These are phyloP conservation scores for Saccharomycopsis hybrid DNA, from an alignment of 1,139 yeast genomes.

Conservation along the genomic window DNA sequence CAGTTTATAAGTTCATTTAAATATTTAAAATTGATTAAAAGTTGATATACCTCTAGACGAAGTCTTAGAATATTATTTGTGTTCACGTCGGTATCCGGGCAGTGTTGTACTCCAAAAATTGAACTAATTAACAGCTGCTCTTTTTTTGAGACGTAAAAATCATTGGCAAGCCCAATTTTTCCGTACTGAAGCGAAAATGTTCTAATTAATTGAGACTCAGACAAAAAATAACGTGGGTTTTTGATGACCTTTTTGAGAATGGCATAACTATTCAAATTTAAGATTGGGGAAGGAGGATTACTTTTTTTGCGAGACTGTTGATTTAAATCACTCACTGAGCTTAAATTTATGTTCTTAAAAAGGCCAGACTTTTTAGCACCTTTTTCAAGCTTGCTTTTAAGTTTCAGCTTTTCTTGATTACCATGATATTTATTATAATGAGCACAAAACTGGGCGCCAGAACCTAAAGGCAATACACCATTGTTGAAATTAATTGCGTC, in stretches of 20 bases:
- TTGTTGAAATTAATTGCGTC: constrained; percentile 16
- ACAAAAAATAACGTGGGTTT: constrained; percentile 29
- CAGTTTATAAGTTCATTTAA: constrained; percentile 59
- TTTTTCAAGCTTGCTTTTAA: constrained; percentile 10
- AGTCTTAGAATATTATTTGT: constrained; percentile 43
- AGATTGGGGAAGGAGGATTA: constrained; percentile 23
- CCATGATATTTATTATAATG: constrained; percentile 17
- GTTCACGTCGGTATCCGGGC: constrained; percentile 23
- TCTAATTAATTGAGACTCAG: constrained; percentile 35
- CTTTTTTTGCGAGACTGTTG: constrained; percentile 21
- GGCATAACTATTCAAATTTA: constrained; percentile 28
- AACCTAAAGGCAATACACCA: constrained; percentile 18
- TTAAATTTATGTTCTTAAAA: constrained; percentile 14
- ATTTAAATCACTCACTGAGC: constrained; percentile 2
- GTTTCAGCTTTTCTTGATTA: constrained; percentile 8
- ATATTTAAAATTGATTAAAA: constrained; percentile 48
- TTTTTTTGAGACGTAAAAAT: constrained; percentile 42
- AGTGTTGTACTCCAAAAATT: constrained; percentile 29
- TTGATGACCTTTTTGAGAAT: constrained; percentile 27
- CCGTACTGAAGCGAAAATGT: constrained; percentile 67
- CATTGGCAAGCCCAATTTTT: constrained; percentile 63
- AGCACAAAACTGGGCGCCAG: constrained; percentile 14
- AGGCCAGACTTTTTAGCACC: constrained; percentile 6
- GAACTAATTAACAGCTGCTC: constrained; percentile 6
- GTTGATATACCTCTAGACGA: constrained; percentile 64